phyloP scores from a whole-genome alignment of 2,329 filamentous ascomycete genomes.

The Neonectria ditissima region DNA sequence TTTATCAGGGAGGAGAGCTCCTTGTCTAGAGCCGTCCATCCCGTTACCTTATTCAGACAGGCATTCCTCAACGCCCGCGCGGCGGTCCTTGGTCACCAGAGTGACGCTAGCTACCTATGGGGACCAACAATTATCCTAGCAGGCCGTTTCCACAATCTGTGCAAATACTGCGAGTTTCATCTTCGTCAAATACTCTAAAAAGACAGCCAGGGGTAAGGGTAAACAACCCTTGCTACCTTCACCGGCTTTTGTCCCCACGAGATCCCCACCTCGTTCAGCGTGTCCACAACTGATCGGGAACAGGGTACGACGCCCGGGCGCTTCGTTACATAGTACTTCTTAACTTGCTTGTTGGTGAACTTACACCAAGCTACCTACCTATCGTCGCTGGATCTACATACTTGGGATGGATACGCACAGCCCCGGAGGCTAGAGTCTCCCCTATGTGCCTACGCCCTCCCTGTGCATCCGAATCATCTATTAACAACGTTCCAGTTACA shows the following conservation, averaged over 20 bases:
- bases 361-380: neutral
- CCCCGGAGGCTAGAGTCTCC: neutral
- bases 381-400: neutral
- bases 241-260: slow-evolving; percentile 4
- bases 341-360: too few species aligned
- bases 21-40: neutral
- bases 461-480: neutral
- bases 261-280: slow-evolving; percentile 1
- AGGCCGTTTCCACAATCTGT: neutral
- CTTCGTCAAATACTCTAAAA: slow-evolving; percentile 3
- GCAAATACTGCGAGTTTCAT: slow-evolving; percentile 2
- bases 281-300: neutral
- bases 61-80: neutral
- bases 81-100: neutral
- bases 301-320: neutral
- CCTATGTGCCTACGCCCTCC: neutral
- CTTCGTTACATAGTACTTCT: neutral
- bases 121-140: neutral
- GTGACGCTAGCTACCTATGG: neutral
- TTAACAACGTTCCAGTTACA: too few species aligned
- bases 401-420: neutral
- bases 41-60: neutral
- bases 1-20: neutral
- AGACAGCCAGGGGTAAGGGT: neutral
- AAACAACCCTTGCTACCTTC: neutral